Evolutionary conservation across 345 rosid genomes (phyloP).

Genomic region (Laguncularia racemosa): DNA sequence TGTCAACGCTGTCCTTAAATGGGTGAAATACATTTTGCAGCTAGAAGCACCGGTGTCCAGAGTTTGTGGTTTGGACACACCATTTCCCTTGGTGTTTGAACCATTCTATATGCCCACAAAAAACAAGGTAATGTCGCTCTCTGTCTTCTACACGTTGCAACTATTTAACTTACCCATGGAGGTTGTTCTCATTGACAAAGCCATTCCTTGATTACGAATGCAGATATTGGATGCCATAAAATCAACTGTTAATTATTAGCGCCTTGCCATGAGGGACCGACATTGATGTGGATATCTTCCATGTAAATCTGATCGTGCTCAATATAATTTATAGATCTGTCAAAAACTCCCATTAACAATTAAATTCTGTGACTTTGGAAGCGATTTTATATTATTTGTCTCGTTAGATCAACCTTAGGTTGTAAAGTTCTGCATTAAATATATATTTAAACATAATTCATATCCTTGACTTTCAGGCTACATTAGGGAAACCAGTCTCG

Average conservation of each 20-base stretch:
- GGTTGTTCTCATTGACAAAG: neutral
- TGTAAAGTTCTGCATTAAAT: no score
- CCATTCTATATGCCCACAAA: constrained; percentile 87
- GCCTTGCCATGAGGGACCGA: neutral
- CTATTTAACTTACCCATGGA: neutral
- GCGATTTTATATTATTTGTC: no score
- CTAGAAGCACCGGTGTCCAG: constrained; percentile 82
- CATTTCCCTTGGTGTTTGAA: constrained; percentile 86
- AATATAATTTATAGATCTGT: no score
- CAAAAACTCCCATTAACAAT: no score
- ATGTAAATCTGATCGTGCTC: no score
- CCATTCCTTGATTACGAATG: constrained; percentile 4
- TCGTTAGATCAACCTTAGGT: no score
- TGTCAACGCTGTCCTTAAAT: neutral
- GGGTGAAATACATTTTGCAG: constrained; percentile 31
- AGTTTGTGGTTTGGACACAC: constrained; percentile 89
- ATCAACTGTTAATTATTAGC: constrained; percentile 63
- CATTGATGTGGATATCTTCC: no score
- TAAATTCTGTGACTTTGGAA: no score
- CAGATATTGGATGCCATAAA: constrained; percentile 84
- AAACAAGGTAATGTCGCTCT: constrained; percentile 41
- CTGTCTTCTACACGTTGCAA: neutral
- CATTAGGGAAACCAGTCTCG: no score
- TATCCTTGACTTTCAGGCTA: no score
- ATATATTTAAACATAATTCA: no score